phyloP scores from a whole-genome alignment of 306 rosid species.

The Rosa persica region DNA sequence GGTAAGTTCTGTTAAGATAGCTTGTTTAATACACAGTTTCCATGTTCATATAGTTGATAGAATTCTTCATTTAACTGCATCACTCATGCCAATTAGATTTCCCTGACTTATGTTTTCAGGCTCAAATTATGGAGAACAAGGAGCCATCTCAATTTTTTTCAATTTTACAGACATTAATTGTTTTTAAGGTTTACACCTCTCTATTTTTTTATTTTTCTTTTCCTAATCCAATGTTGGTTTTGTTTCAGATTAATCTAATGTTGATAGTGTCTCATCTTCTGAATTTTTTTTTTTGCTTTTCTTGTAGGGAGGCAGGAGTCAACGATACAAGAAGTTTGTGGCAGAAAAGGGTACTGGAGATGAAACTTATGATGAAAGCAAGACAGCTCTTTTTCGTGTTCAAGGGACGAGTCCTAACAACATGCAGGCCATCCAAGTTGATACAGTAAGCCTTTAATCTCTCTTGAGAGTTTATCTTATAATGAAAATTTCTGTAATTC shows the following conservation, averaged over 20 bases:
- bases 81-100: conserved; percentile 7
- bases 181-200: conserved; percentile 62
- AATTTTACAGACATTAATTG: conserved; percentile 61
- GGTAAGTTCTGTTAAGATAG: conserved; percentile 47
- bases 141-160: conserved; percentile 89
- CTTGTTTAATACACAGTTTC: conserved; percentile 17
- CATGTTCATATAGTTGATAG: conserved; percentile 11
- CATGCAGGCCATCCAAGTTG: conserved; percentile 93
- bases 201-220: conserved; percentile 3
- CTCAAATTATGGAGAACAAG: conserved; percentile 65
- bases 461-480: not conserved
- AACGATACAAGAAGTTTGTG: conserved; percentile 57
- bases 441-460: conserved; percentile 50
- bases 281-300: conserved; percentile 18
- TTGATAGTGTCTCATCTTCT: conserved; percentile 16
- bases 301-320: conserved; percentile 77
- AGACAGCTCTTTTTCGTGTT: conserved; percentile 72
- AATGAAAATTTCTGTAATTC: not conserved
- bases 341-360: conserved; percentile 56
- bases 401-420: conserved; percentile 78
- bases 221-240: conserved; percentile 12
- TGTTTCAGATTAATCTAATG: conserved; percentile 11
- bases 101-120: conserved; percentile 53
- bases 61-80: conserved; percentile 16
- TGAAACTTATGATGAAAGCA: conserved; percentile 60